A percentile compares a stretch with the other conserved stretches of the same genome.
Conservation (phyloP, 1,284 basidiomycete species). For the Schizophyllum amplum region DNA sequence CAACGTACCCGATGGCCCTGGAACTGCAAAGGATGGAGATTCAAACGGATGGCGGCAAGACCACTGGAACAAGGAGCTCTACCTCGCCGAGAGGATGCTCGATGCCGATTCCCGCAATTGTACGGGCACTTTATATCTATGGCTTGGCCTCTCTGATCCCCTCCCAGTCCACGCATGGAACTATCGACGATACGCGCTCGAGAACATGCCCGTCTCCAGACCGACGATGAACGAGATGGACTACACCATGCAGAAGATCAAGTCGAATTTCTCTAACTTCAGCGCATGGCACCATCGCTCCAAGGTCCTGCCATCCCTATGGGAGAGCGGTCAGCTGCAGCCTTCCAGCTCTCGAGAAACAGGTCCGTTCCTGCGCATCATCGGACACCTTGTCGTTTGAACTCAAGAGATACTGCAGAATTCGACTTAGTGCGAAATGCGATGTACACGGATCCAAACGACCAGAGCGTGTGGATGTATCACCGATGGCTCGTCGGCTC, state of each 20-base stretch:
- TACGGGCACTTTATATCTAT: conserved; percentile 30
- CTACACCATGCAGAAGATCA: conserved; percentile 88
- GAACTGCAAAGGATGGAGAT: conserved; percentile 31
- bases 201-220: conserved; percentile 52
- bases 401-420: conserved; percentile 43
- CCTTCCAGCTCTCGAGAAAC: conserved; percentile 49
- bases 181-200: conserved; percentile 80
- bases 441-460: conserved; percentile 93
- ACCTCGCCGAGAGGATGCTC: conserved; percentile 84
- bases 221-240: conserved; percentile 56
- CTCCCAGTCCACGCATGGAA: conserved; percentile 83
- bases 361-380: conserved; percentile 40
- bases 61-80: conserved; percentile 79
- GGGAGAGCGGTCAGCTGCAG: conserved; percentile 50
- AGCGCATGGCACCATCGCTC: conserved; percentile 98
- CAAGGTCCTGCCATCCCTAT: conserved; percentile 68
- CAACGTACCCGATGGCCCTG: conserved; percentile 68
- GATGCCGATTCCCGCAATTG: conserved; percentile 87
- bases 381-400: neutral
- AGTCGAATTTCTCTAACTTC: conserved; percentile 94
- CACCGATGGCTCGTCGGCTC: conserved; percentile 95
- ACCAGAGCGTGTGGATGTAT: conserved; percentile 98
- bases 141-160: neutral
- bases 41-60: conserved; percentile 59
- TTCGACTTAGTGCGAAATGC: conserved; percentile 91